Conservation (phyloP, 2,329 filamentous ascomycete species). For the Talaromyces sp. region DNA sequence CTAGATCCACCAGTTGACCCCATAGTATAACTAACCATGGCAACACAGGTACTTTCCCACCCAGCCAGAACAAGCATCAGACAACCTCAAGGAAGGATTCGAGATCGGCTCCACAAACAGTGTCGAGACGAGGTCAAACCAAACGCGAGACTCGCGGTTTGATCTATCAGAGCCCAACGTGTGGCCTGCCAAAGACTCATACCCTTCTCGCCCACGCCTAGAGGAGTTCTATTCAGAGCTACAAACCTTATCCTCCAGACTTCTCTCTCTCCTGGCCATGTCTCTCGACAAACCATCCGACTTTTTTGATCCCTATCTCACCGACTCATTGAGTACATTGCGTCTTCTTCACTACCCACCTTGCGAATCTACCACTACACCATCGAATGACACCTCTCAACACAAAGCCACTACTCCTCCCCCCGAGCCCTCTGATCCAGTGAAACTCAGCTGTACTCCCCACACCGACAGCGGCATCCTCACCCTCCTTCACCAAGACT, state of each 20-base stretch:
- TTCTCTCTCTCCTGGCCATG: slow-evolving; percentile 37
- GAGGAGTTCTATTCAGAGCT: slow-evolving; percentile 37
- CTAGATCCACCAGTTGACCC: background rate
- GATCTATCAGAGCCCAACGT: slow-evolving; percentile 39
- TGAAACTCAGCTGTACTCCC: slow-evolving; percentile 24
- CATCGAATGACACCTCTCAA: background rate
- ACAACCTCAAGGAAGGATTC: slow-evolving; percentile 46
- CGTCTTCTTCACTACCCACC: slow-evolving; percentile 43
- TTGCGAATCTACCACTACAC: background rate
- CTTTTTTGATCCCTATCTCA: slow-evolving; percentile 40
- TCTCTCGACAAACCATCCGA: slow-evolving; percentile 32
- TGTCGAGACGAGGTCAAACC: slow-evolving; percentile 6
- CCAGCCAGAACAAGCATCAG: slow-evolving; percentile 31
- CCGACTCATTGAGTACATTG: slow-evolving; percentile 39
- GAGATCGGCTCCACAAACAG: slow-evolving; percentile 35
- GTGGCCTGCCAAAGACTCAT: slow-evolving; percentile 26
- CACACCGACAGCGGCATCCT: slow-evolving; percentile 43
- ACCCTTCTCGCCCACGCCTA: slow-evolving; percentile 22
- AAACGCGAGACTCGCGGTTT: slow-evolving; percentile 21
- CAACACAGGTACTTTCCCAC: slow-evolving; percentile 39
- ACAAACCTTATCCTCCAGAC: slow-evolving; percentile 31
- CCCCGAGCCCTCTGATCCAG: slow-evolving; percentile 3
- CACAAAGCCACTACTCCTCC: background rate
- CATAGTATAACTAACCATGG: background rate
- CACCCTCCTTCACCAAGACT: slow-evolving; percentile 45